Evolutionary conservation across 2,329 filamentous ascomycete genomes (phyloP).

Genomic region (Dactylellina leptospora): DNA sequence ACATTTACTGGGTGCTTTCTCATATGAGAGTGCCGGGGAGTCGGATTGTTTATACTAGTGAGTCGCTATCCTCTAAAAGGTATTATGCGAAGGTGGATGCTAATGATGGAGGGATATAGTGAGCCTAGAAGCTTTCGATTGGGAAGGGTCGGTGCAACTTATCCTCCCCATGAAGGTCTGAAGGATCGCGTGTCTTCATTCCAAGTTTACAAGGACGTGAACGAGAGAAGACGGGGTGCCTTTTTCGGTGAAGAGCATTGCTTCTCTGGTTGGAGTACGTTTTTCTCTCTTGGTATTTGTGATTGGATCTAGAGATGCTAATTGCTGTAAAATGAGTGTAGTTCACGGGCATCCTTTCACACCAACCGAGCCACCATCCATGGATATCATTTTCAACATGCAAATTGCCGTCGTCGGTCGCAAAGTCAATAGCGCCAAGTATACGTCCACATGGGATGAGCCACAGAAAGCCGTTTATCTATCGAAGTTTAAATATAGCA

Average conservation of each 20-base stretch:
- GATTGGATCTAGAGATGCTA: neutral
- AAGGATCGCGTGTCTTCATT: conserved; percentile 40
- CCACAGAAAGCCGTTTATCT: conserved; percentile 36
- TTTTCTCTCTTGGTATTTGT: neutral
- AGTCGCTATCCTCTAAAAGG: neutral
- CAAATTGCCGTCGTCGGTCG: conserved; percentile 46
- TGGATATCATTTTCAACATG: conserved; percentile 51
- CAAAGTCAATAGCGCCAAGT: conserved; percentile 42
- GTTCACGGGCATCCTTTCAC: conserved; percentile 46
- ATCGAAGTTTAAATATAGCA: conserved; percentile 46
- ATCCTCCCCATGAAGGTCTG: conserved; percentile 43
- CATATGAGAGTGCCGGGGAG: conserved; percentile 41
- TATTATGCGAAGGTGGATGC: neutral
- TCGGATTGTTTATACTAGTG: conserved; percentile 47
- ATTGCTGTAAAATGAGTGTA: conserved; percentile 3
- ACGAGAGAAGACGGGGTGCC: conserved; percentile 36
- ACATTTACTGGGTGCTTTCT: conserved; percentile 38
- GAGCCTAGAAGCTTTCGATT: conserved; percentile 47
- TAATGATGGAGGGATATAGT: conserved; percentile 6
- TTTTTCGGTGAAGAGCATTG: conserved; percentile 43
- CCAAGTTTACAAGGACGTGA: conserved; percentile 49
- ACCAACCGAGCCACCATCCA: conserved; percentile 35
- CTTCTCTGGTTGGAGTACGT: conserved; percentile 51
- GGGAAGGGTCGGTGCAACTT: conserved; percentile 28
- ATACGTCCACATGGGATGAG: conserved; percentile 33